These are phyloP conservation scores for Camellia sinensis DNA, from an alignment of 148 eudicot species.

Conservation along the genomic window DNA sequence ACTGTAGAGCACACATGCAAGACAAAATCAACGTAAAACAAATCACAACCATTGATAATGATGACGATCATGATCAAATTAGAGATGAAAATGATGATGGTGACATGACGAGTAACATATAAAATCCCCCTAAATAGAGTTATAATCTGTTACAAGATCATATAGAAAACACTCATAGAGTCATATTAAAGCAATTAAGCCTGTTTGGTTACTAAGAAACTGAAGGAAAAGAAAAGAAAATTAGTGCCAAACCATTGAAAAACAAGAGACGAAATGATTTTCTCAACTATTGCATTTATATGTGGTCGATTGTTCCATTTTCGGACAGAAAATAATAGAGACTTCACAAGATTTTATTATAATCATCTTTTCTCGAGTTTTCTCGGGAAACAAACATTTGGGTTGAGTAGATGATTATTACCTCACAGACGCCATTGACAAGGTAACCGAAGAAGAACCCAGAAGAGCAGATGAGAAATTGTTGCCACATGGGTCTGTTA, in stretches of 20 bases:
- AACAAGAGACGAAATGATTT: neutral
- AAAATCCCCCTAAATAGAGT: neutral
- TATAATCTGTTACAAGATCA: neutral
- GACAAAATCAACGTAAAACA: neutral
- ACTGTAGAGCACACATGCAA: no score
- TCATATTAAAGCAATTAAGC: neutral
- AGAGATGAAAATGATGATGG: neutral
- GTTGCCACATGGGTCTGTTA: constrained; percentile 76
- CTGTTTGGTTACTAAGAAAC: constrained; percentile 10
- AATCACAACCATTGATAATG: no score
- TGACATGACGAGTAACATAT: neutral
- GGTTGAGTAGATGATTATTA: constrained; percentile 4
- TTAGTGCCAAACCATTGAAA: neutral
- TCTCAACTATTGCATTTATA: neutral
- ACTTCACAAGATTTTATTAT: neutral
- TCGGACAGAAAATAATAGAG: neutral
- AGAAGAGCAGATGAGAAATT: constrained; percentile 85
- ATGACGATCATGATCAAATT: neutral
- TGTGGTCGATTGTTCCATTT: neutral
- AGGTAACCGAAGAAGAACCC: constrained; percentile 98
- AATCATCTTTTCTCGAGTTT: neutral
- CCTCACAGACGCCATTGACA: constrained; percentile 96
- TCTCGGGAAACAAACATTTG: neutral
- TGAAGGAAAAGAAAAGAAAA: neutral
- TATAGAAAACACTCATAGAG: neutral